Conservation (phyloP, 805 yeast species). For the Candida loeiensis region DNA sequence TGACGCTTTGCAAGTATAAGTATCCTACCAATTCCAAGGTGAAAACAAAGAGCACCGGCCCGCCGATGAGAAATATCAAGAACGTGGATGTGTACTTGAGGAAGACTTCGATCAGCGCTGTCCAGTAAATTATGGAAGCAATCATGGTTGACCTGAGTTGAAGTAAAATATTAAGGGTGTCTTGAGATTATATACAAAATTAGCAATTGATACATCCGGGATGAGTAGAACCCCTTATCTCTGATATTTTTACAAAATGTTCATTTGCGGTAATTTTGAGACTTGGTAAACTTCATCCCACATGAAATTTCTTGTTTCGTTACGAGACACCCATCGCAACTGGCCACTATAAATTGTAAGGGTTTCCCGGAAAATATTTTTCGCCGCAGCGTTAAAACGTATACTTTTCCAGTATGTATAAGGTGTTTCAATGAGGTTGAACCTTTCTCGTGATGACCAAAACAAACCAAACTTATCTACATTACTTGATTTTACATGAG, state of each 20-base stretch:
- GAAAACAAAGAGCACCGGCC: conserved; percentile 9
- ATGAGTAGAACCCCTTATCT: conserved; percentile 1
- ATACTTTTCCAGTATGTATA: background rate
- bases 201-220: background rate
- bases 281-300: conserved; percentile 1
- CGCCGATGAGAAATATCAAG: conserved; percentile 9
- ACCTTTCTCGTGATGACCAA: conserved; percentile 7
- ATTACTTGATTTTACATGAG: conserved; percentile 14
- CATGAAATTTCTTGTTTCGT: background rate
- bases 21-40: conserved; percentile 10
- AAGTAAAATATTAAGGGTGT: background rate
- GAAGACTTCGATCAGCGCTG: conserved; percentile 3
- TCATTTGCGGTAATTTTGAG: background rate
- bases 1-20: conserved; percentile 8
- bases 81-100: conserved; percentile 8
- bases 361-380: background rate
- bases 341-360: background rate
- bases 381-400: background rate
- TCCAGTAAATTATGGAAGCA: background rate
- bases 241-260: background rate
- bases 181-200: background rate
- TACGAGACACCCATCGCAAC: background rate
- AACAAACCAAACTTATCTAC: conserved; percentile 14
- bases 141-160: conserved; percentile 1
- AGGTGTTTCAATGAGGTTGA: background rate